Evolutionary conservation across 140 eudicot genomes (phyloP), one percentile per base, ranked within the genome.

Genomic region (Senecio squalidus): DNA sequence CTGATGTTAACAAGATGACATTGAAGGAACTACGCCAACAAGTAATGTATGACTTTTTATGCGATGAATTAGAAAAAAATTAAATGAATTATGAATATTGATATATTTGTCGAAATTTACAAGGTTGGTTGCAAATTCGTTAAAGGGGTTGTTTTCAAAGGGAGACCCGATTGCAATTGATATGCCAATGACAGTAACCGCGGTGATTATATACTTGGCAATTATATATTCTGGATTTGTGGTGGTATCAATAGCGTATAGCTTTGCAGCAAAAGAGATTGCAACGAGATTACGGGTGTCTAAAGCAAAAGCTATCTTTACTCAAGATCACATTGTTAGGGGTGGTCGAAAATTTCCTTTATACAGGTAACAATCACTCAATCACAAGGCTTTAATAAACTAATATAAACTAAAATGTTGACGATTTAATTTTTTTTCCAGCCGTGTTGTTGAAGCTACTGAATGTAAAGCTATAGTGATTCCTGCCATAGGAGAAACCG

Each of bases 141-240:
- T 92, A 55, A 87, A 68, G 61, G 25, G 55, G 23, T 29, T 55
- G 70, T 92, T 84, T 80, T 34, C 79, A 40, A 81, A 59, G 79
- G 98, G 95, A 68, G 96, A 86, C 70, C 83, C 84, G 4, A 81
- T 92, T 77, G 98, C 96, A 50, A 92, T 92, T 51, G 96, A 84
- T 71, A 92, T 92, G 98, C 95, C 95, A 43, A 92, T 92, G 98
- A 87, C 98, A 8, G 84, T 71, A 44, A 84, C 55, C 72, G 96
- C 98, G 20, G 98, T 87, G 58, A 75, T 87, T 65, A 60, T 92
- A 71, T 92, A 92, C 75, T 75, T 92, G 70, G 96, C 98, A 4
- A 77, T 84, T 27, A 55, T 92, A 48, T 88, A 78, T 64, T 66
- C 89, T 43, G 98, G 98, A 56, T 39, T 78, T 57, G 85, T 84